Evolutionary conservation across 164 flowering plant genomes (phyloP).

Genomic region (Magnolia sinica): DNA sequence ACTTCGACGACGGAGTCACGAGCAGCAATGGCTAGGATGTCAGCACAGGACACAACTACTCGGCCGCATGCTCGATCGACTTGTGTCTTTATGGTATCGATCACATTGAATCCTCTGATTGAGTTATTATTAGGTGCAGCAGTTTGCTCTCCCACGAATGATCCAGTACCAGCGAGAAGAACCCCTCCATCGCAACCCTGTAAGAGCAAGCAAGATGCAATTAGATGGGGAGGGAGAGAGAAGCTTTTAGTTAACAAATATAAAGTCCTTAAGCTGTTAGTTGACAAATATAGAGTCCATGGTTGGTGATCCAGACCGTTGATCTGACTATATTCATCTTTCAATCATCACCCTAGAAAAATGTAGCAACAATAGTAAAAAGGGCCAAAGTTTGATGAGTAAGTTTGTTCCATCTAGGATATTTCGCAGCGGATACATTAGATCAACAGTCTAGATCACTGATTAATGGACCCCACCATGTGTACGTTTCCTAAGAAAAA

Average conservation of each 20-base stretch:
- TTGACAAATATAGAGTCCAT: no score
- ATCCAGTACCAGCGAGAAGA: constrained; percentile 8
- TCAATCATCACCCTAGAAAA: no score
- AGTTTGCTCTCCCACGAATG: constrained; percentile 8
- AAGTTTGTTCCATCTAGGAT: no score
- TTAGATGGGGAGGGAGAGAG: no score
- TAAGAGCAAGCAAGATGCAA: not conserved
- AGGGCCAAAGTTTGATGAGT: no score
- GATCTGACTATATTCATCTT: not conserved
- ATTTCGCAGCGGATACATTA: no score
- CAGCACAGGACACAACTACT: constrained; percentile 26
- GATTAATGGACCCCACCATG: no score
- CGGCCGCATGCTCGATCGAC: constrained; percentile 25
- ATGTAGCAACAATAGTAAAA: no score
- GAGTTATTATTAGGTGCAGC: constrained; percentile 12
- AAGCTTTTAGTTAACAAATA: not conserved
- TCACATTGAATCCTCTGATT: constrained; percentile 15
- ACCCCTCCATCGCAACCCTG: constrained; percentile 22
- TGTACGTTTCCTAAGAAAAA: no score
- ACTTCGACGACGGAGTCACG: constrained; percentile 2
- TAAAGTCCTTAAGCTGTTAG: no score
- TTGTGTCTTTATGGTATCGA: constrained; percentile 22
- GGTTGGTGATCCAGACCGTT: not conserved
- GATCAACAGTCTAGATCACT: no score
- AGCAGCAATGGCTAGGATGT: constrained; percentile 10